Evolutionary conservation across 1,284 basidiomycete species (phyloP), one percentile per base, ranked within the genome.

Genomic region (Somion occarium): DNA sequence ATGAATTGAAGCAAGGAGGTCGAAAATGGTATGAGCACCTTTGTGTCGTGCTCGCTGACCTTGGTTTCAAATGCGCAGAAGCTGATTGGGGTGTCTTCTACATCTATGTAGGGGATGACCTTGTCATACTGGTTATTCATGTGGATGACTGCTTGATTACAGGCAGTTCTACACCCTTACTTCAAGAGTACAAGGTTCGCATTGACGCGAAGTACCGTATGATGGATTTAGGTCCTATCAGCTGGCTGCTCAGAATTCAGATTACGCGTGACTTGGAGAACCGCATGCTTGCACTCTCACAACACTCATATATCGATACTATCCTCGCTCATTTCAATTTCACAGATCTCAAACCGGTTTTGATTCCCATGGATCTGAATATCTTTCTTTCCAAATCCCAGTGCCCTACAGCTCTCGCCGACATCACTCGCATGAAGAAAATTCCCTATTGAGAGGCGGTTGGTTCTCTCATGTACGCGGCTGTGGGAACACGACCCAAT

Each of bases 241-340:
- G 53, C 9, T 68, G 60, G 57, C 52, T 73, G n/a, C 59, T 73
- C 1, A 67, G 70, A 3, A 61, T 72, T 38, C 57, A 67, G 48
- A 58, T 73, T 50, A 50, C 44, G 3, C 59, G 66, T 11, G 60
- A 72, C 46, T 45, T 58, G 13, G 37, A 45, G 2, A 51, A 44
- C 1, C 44, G 62, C 4, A 68, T 64, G 2, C 58, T 72, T 19
- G 50, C 57, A 18, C 53, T 72, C 13, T 60, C 53, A 0, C 69
- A 71, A 37, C 52, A 54, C 1, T 38, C 54, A 5, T 71, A 70
- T 53, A 61, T 67, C 44, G 41, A 61, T 7, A 44, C 53, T 2
- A 58, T 73, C 12, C 54, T 72, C n/a, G 38, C 51, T 5, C 48
- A 59, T 2, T 68, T 63, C 52, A 47, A 56, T 11, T 46, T 69